Conservation (phyloP, 2,329 filamentous ascomycete species). For the Cephalotrichum gorgonifer region DNA sequence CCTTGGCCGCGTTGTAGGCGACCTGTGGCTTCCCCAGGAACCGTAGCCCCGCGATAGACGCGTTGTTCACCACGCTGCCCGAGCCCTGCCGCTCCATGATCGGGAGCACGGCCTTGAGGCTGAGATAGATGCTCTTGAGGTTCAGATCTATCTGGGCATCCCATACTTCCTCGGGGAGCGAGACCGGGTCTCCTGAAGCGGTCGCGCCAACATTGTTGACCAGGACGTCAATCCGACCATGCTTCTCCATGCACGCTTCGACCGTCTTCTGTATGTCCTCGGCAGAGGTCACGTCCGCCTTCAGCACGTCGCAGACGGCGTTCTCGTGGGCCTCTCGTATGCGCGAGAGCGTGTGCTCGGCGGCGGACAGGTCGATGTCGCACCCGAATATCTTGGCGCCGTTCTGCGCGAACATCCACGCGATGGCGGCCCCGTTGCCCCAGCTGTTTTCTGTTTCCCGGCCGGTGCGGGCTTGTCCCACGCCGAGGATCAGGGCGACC, state of each 20-base stretch:
- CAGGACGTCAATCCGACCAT: slow-evolving; percentile 48
- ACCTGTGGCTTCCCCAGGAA: slow-evolving; percentile 40
- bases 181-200: slow-evolving; percentile 38
- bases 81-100: slow-evolving; percentile 38
- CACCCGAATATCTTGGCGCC: slow-evolving; percentile 40
- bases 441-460: slow-evolving; percentile 22
- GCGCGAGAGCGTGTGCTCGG: slow-evolving; percentile 26
- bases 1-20: slow-evolving; percentile 41
- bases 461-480: slow-evolving; percentile 28
- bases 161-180: slow-evolving; percentile 37
- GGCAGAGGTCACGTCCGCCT: slow-evolving; percentile 39
- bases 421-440: slow-evolving; percentile 40
- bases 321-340: slow-evolving; percentile 23
- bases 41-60: slow-evolving; percentile 39
- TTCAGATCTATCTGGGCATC: slow-evolving; percentile 43
- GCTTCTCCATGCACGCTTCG: slow-evolving; percentile 36
- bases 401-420: slow-evolving; percentile 33
- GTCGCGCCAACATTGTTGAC: slow-evolving; percentile 51
- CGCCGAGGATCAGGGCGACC: slow-evolving; percentile 33
- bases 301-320: slow-evolving; percentile 27
- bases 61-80: slow-evolving; percentile 33
- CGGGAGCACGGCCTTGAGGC: slow-evolving; percentile 39
- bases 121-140: slow-evolving; percentile 43
- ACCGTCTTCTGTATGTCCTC: slow-evolving; percentile 41
- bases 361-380: slow-evolving; percentile 26